These are phyloP conservation scores for Rhododendron ovatum DNA, from an alignment of 148 eudicot genomes.

Conservation along the genomic window DNA sequence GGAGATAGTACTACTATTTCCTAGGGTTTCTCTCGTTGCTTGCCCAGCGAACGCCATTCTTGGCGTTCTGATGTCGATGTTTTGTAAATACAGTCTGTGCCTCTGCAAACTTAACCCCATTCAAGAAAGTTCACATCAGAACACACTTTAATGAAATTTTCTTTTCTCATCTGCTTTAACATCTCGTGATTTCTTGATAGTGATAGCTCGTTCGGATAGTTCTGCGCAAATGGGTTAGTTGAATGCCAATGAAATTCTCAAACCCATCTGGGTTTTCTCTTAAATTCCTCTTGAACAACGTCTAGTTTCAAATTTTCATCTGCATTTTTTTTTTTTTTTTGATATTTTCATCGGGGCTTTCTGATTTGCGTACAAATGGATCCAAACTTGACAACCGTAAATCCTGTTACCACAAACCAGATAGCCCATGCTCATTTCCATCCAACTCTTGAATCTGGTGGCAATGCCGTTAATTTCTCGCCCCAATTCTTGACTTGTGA, in stretches of 20 bases:
- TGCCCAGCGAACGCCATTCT: too few relatives aligned
- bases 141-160: background rate
- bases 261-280: background rate
- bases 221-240: background rate
- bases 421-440: background rate
- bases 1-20: too few relatives aligned
- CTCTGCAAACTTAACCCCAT: background rate
- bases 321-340: background rate
- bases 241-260: background rate
- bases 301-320: background rate
- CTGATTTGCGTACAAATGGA: background rate
- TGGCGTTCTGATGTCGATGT: background rate
- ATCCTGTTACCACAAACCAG: background rate
- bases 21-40: background rate
- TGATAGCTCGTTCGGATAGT: background rate
- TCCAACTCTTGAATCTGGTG: background rate
- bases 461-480: background rate
- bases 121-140: background rate
- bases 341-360: conserved; percentile 1
- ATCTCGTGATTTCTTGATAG: background rate
- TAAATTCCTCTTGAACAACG: background rate
- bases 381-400: background rate
- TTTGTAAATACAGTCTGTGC: background rate
- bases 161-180: background rate
- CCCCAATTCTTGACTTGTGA: background rate